Evolutionary conservation across 345 rosid genomes (phyloP).

Genomic region (Acer saccharum): DNA sequence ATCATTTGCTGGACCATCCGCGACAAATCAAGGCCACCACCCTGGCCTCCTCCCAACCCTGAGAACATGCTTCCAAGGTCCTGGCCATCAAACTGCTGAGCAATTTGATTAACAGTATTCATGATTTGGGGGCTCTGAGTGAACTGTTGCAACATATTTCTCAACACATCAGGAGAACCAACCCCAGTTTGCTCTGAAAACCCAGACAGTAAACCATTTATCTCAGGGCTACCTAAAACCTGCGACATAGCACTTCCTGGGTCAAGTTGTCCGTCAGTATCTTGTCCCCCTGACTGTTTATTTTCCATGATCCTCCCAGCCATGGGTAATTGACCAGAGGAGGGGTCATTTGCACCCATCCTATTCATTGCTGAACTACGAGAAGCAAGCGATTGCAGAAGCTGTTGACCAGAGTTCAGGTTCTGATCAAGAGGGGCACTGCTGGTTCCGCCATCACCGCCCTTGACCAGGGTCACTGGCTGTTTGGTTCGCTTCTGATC

Average conservation of each 20-base stretch:
- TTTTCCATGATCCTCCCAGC: constrained; percentile 19
- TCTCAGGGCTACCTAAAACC: constrained; percentile 62
- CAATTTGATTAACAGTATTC: constrained; percentile 82
- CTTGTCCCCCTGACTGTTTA: constrained; percentile 36
- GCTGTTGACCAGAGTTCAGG: constrained; percentile 49
- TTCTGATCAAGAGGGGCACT: constrained; percentile 41
- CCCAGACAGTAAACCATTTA: constrained; percentile 72
- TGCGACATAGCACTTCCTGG: constrained; percentile 67
- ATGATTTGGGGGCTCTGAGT: constrained; percentile 83
- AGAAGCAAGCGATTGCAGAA: constrained; percentile 66
- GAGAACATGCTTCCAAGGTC: constrained; percentile 75
- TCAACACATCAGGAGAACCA: constrained; percentile 76
- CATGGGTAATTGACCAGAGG: constrained; percentile 25
- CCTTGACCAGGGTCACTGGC: constrained; percentile 34
- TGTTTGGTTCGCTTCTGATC: constrained; percentile 55
- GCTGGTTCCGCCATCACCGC: constrained; percentile 42
- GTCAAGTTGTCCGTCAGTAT: constrained; percentile 47
- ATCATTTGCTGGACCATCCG: constrained; percentile 92
- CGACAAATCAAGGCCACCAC: constrained; percentile 73
- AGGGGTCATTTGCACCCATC: constrained; percentile 20
- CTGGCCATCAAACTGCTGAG: constrained; percentile 81
- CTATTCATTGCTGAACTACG: constrained; percentile 37
- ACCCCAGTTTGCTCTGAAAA: constrained; percentile 75
- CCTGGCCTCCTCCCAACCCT: constrained; percentile 56
- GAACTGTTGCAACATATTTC: constrained; percentile 84